Evolutionary conservation across 2,329 filamentous ascomycete genomes (phyloP).

Genomic region (Beauveria sp.): DNA sequence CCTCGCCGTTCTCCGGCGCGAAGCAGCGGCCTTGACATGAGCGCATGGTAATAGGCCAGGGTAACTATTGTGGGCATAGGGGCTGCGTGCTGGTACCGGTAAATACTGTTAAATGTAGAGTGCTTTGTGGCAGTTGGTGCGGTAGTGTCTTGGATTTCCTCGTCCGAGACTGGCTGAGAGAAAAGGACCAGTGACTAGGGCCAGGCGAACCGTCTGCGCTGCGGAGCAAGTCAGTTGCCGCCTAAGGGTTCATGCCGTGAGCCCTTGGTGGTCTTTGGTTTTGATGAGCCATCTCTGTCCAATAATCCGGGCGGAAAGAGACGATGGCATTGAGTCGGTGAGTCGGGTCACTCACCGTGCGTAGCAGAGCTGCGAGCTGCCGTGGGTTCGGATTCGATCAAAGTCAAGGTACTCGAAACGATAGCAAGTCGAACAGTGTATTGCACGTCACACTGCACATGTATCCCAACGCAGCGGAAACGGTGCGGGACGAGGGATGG

Average conservation of each 20-base stretch:
- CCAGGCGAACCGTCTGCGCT: not conserved
- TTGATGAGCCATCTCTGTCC: not conserved
- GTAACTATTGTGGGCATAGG: not conserved
- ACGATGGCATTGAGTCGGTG: not conserved
- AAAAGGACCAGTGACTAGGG: not conserved
- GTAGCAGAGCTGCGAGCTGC: not conserved
- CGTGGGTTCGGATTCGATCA: not conserved
- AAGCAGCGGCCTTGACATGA: conserved; percentile 3
- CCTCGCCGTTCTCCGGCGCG: conserved; percentile 7
- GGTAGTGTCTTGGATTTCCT: not conserved
- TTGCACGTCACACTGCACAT: not conserved
- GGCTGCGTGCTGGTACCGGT: not conserved
- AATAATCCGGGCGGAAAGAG: not conserved
- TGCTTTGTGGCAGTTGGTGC: too few species aligned
- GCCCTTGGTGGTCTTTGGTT: not conserved
- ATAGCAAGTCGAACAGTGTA: not conserved
- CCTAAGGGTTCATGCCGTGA: not conserved
- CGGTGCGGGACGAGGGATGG: not conserved
- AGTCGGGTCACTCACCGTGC: not conserved
- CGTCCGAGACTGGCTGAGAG: not conserved
- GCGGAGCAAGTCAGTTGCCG: not conserved
- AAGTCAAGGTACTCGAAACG: not conserved
- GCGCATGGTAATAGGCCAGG: not conserved
- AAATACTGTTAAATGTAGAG: too few species aligned
- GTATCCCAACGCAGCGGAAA: not conserved